Base-by-base conservation (phyloP, 257 asterid species). In the Primulina huaijiensis region DNA sequence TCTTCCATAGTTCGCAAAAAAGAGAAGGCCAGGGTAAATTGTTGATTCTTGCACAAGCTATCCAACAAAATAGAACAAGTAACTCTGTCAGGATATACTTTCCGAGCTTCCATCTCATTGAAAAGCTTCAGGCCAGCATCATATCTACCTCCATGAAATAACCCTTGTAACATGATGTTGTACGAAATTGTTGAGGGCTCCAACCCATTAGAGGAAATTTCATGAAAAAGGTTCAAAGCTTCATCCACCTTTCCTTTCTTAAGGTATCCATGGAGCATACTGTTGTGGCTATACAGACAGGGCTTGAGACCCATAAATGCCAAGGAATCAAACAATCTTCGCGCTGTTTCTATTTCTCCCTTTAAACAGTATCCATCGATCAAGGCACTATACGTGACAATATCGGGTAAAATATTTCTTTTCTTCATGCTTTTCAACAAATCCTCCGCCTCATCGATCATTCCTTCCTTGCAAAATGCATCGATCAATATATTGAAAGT, bases 391-490 rank as follows among this genome's bases (percentile, higher is more conserved):
- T 63, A 72, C 20, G 75, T 68, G 37, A 56, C 20, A 31, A 57
- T 65, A 55, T 62, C 2, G 1, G 79, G 82, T 38, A 16, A 23
- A 50, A 29, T 5, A 11, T 55, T 27, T n/a, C 40, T 6, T 8
- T 10, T 66, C 14, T 37, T 33, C 70, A 64, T 78, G 43, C 17
- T 17, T 37, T 62, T 14, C 6, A 68, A n/a, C 27, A 76, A 16
- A 8, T 55, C 64, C 64, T 68, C 31, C 8, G 58, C 73, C 8
- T 69, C 65, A 23, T 57, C 7, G 6, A 64, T 25, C 59, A 7
- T 72, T 35, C 40, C 75, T 23, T 53, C 21, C 40, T 72, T 78
- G 34, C 77, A 72, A 31, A 68, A 63, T 3, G 76, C 70, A 65
- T 77, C 70, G 1, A 64, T 14, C 7, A 70, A 58, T 12, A 69